Evolutionary conservation across 1,284 basidiomycete genomes (phyloP).

Genomic region (Hypsizygus ulmarius): DNA sequence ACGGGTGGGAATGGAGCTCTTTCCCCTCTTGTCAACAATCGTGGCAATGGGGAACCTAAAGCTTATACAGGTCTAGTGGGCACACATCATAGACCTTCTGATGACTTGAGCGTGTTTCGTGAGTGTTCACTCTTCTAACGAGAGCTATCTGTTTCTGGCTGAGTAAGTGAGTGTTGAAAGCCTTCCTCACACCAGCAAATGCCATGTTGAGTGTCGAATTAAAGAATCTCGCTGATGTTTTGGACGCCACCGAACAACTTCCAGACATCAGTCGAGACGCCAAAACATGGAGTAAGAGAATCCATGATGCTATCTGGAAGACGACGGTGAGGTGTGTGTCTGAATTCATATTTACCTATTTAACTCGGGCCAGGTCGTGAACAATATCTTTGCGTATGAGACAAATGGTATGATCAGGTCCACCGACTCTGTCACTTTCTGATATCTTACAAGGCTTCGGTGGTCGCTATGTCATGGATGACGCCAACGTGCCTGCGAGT

Average conservation of each 20-base stretch:
- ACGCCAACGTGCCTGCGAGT: conserved; percentile 75
- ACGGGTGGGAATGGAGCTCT: conserved; percentile 63
- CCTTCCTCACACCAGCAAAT: conserved; percentile 74
- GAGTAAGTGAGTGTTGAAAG: conserved; percentile 30
- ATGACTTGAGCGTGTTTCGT: conserved; percentile 71
- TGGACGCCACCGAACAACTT: conserved; percentile 49
- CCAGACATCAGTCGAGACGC: conserved; percentile 54
- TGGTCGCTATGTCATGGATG: conserved; percentile 74
- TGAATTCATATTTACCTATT: neutral
- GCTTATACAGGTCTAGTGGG: conserved; percentile 65
- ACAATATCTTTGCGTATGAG: conserved; percentile 75
- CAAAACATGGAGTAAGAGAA: conserved; percentile 55
- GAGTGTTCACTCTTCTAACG: conserved; percentile 18
- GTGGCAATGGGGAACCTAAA: conserved; percentile 68
- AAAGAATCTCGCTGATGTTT: conserved; percentile 53
- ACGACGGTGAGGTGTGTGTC: conserved; percentile 45
- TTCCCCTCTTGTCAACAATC: conserved; percentile 62
- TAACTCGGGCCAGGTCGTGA: conserved; percentile 41
- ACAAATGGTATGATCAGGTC: conserved; percentile 51
- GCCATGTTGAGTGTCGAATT: conserved; percentile 79
- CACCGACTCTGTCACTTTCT: conserved; percentile 1
- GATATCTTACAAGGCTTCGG: conserved; percentile 47
- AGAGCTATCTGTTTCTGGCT: neutral
- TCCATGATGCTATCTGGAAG: conserved; percentile 62
- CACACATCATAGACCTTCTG: conserved; percentile 74